Conservation (phyloP, 2,329 filamentous ascomycete species). For the Helotiales sp. region DNA sequence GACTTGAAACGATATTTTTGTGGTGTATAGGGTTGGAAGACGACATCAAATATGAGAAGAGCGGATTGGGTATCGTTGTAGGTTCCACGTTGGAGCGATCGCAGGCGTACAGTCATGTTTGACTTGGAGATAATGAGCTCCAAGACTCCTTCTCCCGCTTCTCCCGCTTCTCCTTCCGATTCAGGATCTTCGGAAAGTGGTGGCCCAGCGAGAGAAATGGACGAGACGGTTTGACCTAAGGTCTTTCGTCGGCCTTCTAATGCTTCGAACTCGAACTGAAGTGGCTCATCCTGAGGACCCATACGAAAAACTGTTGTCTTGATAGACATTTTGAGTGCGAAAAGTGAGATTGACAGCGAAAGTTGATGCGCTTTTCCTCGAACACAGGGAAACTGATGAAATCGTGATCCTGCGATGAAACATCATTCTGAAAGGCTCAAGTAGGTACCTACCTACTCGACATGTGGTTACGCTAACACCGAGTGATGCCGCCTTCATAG, state of each 20-base stretch:
- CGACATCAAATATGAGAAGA: neutral
- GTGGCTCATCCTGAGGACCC: neutral
- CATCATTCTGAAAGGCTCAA: too few relatives aligned
- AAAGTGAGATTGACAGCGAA: neutral
- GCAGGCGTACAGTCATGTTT: neutral
- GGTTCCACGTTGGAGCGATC: neutral
- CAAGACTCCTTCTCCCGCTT: neutral
- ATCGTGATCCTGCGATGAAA: neutral
- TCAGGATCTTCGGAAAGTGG: neutral
- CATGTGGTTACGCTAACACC: too few relatives aligned
- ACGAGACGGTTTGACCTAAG: neutral
- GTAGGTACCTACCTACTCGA: too few relatives aligned
- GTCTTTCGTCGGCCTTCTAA: neutral
- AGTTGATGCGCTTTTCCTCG: neutral
- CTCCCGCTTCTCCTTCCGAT: neutral
- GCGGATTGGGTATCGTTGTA: neutral
- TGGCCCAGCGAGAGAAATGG: neutral
- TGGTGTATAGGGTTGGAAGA: neutral
- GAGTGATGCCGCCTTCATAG: too few relatives aligned
- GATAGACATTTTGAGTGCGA: neutral
- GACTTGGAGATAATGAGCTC: neutral
- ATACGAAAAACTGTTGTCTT: neutral
- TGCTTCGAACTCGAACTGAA: neutral
- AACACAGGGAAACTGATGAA: neutral
- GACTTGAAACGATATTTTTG: neutral